phyloP scores from a whole-genome alignment of 2,329 filamentous ascomycete genomes.

The Pleurostoma richardsiae region DNA sequence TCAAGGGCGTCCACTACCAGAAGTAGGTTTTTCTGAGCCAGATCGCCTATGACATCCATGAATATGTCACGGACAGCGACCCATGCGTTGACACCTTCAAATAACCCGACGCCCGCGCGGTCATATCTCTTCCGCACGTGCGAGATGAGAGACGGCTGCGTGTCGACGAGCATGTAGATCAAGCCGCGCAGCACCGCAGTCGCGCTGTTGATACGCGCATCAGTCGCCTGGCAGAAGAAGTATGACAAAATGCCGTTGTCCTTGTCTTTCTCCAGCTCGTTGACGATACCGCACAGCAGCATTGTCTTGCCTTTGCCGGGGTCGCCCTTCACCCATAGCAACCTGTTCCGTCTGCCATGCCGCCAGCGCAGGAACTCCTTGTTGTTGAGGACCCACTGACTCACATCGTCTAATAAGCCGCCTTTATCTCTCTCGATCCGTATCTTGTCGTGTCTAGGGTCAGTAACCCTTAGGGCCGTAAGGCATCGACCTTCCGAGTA shows the following conservation, averaged over 20 bases:
- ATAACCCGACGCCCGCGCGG: constrained; percentile 19
- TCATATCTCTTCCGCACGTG: constrained; percentile 27
- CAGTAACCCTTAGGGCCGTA: constrained; percentile 6
- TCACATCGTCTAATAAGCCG: constrained; percentile 18
- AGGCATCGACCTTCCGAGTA: not conserved
- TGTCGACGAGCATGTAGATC: constrained; percentile 28
- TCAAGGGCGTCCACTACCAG: constrained; percentile 43
- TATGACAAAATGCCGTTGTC: constrained; percentile 13
- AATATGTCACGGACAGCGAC: constrained; percentile 31
- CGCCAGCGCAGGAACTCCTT: constrained; percentile 19
- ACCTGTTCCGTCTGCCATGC: constrained; percentile 1
- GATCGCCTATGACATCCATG: constrained; percentile 29
- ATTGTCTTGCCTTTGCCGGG: constrained; percentile 31
- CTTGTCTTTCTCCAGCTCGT: not conserved
- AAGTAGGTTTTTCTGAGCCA: constrained; percentile 16
- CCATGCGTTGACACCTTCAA: constrained; percentile 32
- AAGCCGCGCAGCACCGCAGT: constrained; percentile 33
- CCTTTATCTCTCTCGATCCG: constrained; percentile 16
- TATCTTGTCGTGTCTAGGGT: constrained; percentile 13
- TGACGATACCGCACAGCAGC: constrained; percentile 10
- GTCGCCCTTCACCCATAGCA: constrained; percentile 27
- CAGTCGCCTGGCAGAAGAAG: constrained; percentile 38
- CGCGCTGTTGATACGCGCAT: constrained; percentile 29
- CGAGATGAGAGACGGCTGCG: constrained; percentile 23
- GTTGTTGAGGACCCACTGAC: constrained; percentile 24